Conservation (phyloP, 2,329 filamentous ascomycete species). For the Exophiala viscosa region DNA sequence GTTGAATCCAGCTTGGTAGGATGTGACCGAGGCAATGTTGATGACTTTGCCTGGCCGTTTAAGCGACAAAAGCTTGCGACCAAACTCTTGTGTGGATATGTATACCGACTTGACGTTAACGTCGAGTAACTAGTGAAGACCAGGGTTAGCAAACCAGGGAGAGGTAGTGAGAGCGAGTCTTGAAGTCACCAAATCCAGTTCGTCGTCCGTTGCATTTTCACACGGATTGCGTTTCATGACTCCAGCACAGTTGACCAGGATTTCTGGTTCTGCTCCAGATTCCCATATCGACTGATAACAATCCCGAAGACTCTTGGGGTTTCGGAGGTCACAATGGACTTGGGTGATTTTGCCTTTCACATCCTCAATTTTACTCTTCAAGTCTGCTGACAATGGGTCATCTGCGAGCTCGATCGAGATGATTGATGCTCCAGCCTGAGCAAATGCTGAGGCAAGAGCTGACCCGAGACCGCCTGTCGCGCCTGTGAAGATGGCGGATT, state of each 20-base stretch:
- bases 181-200: conserved; percentile 7
- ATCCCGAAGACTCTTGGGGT: conserved; percentile 5
- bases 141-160: too few relatives aligned
- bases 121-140: conserved; percentile 4
- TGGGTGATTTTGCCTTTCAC: not conserved
- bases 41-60: conserved; percentile 15
- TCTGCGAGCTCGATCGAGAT: conserved; percentile 37
- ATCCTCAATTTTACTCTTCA: conserved; percentile 5
- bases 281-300: conserved; percentile 8
- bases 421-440: conserved; percentile 40
- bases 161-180: not conserved
- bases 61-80: conserved; percentile 2
- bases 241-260: conserved; percentile 15
- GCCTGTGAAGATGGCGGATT: conserved; percentile 45
- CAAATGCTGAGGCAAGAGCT: conserved; percentile 37
- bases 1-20: conserved; percentile 11
- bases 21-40: conserved; percentile 13
- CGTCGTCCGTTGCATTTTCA: conserved; percentile 10
- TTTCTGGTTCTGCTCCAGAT: conserved; percentile 6
- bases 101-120: conserved; percentile 11
- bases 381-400: conserved; percentile 1
- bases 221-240: conserved; percentile 10
- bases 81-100: conserved; percentile 12
- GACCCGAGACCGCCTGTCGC: conserved; percentile 39
- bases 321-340: conserved; percentile 9